phyloP scores from a whole-genome alignment of 1,139 yeast species.

The Scheffersomyces cryptocercus region DNA sequence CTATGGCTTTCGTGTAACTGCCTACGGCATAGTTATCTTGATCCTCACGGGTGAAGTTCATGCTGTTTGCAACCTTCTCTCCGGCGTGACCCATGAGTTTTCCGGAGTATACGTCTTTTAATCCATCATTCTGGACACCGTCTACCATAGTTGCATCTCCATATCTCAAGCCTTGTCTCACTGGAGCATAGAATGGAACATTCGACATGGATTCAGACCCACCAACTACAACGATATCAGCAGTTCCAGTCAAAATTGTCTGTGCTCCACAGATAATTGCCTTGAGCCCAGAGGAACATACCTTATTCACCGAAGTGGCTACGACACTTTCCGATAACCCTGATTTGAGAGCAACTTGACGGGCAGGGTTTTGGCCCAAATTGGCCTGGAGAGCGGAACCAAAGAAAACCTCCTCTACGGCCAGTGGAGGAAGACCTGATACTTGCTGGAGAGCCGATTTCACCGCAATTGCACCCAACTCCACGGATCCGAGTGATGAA shows the following conservation, averaged over 20 bases:
- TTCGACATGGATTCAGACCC: slow-evolving; percentile 2
- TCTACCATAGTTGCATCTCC: slow-evolving; percentile 81
- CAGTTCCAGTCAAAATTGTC: slow-evolving; percentile 1
- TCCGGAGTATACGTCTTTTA: slow-evolving; percentile 84
- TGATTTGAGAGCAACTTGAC: slow-evolving; percentile 1
- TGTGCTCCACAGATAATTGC: slow-evolving; percentile 1
- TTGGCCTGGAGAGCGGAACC: neutral
- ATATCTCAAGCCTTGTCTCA: slow-evolving; percentile 85
- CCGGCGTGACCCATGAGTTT: slow-evolving; percentile 95
- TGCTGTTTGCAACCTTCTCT: slow-evolving; percentile 88
- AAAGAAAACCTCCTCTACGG: slow-evolving; percentile 1
- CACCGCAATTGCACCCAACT: neutral
- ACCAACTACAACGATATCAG: neutral
- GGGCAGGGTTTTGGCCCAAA: slow-evolving; percentile 2
- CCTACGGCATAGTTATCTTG: slow-evolving; percentile 71
- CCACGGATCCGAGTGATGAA: neutral
- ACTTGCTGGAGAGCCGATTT: neutral
- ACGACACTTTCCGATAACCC: neutral
- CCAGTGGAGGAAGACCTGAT: neutral
- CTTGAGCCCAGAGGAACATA: slow-evolving; percentile 1
- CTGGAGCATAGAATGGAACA: slow-evolving; percentile 25
- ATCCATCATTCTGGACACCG: slow-evolving; percentile 89
- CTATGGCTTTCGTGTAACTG: slow-evolving; percentile 77
- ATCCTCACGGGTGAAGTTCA: slow-evolving; percentile 63
- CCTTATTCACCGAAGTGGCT: slow-evolving; percentile 1